Conservation (phyloP, 164 flowering plant genomes). For the Paratinospora sagittata region DNA sequence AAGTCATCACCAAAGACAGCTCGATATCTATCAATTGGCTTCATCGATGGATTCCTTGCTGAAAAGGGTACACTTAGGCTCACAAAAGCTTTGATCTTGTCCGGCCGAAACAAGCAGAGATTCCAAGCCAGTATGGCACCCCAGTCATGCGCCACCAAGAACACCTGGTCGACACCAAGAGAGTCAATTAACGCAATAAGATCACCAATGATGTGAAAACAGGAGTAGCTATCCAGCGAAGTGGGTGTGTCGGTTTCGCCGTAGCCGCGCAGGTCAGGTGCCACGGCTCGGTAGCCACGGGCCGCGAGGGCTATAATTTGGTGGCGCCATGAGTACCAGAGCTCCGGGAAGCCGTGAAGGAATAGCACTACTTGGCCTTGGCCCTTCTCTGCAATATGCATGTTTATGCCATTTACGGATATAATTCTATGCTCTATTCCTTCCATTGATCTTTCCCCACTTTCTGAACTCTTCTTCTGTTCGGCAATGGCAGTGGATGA, state of each 20-base stretch:
- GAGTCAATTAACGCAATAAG: constrained; percentile 50
- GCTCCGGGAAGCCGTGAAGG: constrained; percentile 60
- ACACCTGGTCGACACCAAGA: constrained; percentile 43
- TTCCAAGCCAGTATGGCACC: constrained; percentile 62
- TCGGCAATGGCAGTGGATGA: no score
- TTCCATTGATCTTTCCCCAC: constrained; percentile 21
- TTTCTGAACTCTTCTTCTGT: neutral
- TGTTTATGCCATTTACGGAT: constrained; percentile 43
- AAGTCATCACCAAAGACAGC: constrained; percentile 47
- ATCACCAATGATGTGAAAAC: constrained; percentile 57
- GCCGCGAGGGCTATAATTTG: constrained; percentile 41
- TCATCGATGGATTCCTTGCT: constrained; percentile 38
- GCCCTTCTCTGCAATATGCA: constrained; percentile 55
- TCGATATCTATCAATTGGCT: constrained; percentile 31
- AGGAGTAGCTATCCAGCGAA: constrained; percentile 34
- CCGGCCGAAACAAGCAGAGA: constrained; percentile 52
- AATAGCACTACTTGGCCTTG: constrained; percentile 47
- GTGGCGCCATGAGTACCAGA: constrained; percentile 65
- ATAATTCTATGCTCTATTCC: constrained; percentile 34
- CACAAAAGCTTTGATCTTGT: constrained; percentile 54
- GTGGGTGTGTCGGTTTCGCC: constrained; percentile 74
- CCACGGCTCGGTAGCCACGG: constrained; percentile 52
- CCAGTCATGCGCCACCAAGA: constrained; percentile 70
- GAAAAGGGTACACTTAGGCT: constrained; percentile 39
- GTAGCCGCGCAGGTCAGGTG: constrained; percentile 78